phyloP scores from a whole-genome alignment of 2,329 filamentous ascomycete species.

The Coleophoma crateriformis region DNA sequence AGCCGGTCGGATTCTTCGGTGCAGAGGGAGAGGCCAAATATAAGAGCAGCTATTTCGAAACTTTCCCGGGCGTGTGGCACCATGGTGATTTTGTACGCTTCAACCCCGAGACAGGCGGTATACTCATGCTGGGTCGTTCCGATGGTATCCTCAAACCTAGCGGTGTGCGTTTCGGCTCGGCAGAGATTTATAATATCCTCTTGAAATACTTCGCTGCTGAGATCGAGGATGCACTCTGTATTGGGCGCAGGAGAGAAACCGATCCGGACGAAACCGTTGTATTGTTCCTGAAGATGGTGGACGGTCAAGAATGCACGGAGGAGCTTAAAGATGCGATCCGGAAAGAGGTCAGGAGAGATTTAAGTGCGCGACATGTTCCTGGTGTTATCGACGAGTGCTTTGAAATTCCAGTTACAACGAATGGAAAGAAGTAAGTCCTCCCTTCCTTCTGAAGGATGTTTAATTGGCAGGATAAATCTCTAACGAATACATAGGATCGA shows the following conservation, averaged over 20 bases:
- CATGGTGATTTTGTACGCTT: constrained; percentile 86
- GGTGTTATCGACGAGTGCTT: constrained; percentile 73
- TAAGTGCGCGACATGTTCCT: constrained; percentile 87
- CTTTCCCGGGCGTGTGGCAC: constrained; percentile 77
- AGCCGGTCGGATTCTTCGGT: constrained; percentile 88
- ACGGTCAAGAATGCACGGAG: constrained; percentile 40
- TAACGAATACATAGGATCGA: constrained; percentile 58
- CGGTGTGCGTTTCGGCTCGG: constrained; percentile 86
- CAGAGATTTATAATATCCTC: constrained; percentile 95
- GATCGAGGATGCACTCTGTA: constrained; percentile 81
- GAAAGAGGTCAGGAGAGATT: constrained; percentile 62
- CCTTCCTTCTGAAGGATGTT: neutral
- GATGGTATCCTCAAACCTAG: constrained; percentile 91
- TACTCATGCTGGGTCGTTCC: constrained; percentile 87
- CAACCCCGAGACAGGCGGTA: constrained; percentile 65
- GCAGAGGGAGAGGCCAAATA: constrained; percentile 70
- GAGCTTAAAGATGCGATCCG: constrained; percentile 61
- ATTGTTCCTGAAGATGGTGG: constrained; percentile 77
- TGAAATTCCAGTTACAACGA: constrained; percentile 81
- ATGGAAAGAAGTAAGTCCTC: constrained; percentile 83
- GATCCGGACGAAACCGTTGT: constrained; percentile 46
- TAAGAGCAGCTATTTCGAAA: constrained; percentile 78
- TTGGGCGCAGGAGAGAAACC: constrained; percentile 60
- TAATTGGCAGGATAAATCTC: neutral
- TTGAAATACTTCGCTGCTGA: constrained; percentile 74